Base-by-base conservation (phyloP, 2,329 filamentous ascomycete genomes). In the Cryphonectria nitschkei region DNA sequence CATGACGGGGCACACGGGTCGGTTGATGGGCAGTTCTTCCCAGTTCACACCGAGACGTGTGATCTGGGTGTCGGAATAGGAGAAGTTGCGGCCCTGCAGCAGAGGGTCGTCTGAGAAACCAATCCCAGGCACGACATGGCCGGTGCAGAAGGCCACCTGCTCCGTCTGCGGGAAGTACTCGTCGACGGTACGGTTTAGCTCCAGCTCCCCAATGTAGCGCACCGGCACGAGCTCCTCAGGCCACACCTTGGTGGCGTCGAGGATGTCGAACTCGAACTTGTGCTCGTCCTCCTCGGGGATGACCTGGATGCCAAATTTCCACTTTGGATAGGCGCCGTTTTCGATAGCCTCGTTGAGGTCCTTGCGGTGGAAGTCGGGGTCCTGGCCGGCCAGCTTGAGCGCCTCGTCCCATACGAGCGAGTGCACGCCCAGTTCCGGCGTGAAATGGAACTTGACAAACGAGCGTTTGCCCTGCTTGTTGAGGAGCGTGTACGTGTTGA, bases 231-330 rank as follows among this genome's bases (percentile, higher is more conserved):
- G 81, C 16, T 95, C 91, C 77, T 96, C 92, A 0, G 93, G 93
- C 93, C 93, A 96, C 37, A 95, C 80, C 82, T 97, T 96, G 52
- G 93, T 97, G 0, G 93, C 90, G 75, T 97, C 93, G 1, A 97
- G 87, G 41, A 95, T 91, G 76, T 96, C 93, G 72, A 96, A 95
- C 4, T 95, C 93, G 72, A 95, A 97, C 22, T 93, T 88, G 73
- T 95, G 85, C 77, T 93, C 88, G 65, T 90, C 86, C 11, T 85
- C 85, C 74, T 95, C 93, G 0, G 91, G 87, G 32, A 96, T 87
- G 3, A 90, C 85, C 77, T 97, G 93, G n/a, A 97, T 90, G 60
- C 92, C 92, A 46, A 96, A 93, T 76, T 92, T 91, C 92, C 92
- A 96, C 76, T 89, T 92, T 11, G 93, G 92, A 75, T 85, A 94